These are phyloP conservation scores for Climacium dendroides DNA, from an alignment of 225 moss, liverwort and hornwort genomes.

Conservation along the genomic window DNA sequence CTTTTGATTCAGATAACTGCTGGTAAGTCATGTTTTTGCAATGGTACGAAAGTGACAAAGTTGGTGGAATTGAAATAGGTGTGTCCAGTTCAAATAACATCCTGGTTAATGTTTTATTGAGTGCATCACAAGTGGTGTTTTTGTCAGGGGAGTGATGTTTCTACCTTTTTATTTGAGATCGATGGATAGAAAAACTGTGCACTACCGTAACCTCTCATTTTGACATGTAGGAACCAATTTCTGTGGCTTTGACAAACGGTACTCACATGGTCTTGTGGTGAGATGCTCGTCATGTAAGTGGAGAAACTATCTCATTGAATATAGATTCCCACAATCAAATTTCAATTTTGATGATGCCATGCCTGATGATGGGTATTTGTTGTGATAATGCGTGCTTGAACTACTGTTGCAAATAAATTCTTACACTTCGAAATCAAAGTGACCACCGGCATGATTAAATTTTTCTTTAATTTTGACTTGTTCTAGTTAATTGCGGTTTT, in stretches of 20 bases:
- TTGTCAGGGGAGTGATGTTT: background rate
- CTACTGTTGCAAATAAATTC: background rate
- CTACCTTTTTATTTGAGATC: background rate
- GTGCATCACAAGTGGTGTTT: background rate
- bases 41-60: background rate
- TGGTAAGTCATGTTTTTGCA: conserved; percentile 1
- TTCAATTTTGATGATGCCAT: background rate
- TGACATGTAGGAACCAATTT: conserved; percentile 27
- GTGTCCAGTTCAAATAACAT: background rate
- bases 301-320: background rate
- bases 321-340: background rate
- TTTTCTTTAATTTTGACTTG: background rate
- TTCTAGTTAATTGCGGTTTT: background rate
- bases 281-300: conserved; percentile 24
- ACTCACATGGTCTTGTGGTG: conserved; percentile 26
- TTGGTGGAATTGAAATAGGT: too few relatives aligned
- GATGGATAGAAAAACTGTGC: background rate
- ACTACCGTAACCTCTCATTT: background rate
- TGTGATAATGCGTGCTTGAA: background rate
- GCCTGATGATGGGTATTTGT: background rate
- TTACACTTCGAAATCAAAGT: background rate
- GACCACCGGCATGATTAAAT: background rate
- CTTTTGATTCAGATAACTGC: conserved; percentile 19
- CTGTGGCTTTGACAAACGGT: conserved; percentile 1
- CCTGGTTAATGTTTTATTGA: background rate